Evolutionary conservation across 2,329 filamentous ascomycete genomes (phyloP), one percentile per base, ranked within the genome.

Genomic region (Fusarium citri): DNA sequence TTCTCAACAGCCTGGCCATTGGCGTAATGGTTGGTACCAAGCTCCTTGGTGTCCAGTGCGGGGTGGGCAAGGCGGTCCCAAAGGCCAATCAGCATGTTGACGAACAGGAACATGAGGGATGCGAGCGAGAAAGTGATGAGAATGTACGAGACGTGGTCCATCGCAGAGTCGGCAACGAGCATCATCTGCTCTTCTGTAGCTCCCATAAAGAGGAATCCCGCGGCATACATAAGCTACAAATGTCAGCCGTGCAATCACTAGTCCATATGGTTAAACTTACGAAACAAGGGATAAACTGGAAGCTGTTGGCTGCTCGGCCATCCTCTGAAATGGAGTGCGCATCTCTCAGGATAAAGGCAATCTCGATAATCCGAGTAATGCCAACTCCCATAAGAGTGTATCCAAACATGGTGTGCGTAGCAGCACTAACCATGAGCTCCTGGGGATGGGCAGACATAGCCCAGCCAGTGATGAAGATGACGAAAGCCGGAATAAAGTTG

Each of bases 131-230:
- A 98, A 12, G 98, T 83, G 55, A 98, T 94, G 26, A 99, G 86
- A 42, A 98, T 89, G 79, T 98, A 99, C 8, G 94, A 91, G 43
- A 98, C 93, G 76, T 97, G 94, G 26, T 94, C 94, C 75, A 98
- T 90, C 63, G 90, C 86, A 0, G 92, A 91, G 41, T 88, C 84
- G 42, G 88, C 86, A 8, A 98, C 84, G 3, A 98, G 84, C 23
- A 85, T 76, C 93, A 98, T 97, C 81, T 98, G 96, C 82, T 99
- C 94, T 79, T 98, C 96, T 1, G 94, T 98, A 18, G 96, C 95
- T 31, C 94, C 92, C 94, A 98, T 97, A 83, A 99, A 99, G 42
- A 99, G 86, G 82, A 98, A 97, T 2, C 96, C 96, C 6, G 94
- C 92, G 8, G 94, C 94, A 76, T 93, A 97, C 28, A 99, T 87